Conservation (phyloP, 2,329 filamentous ascomycete genomes). For the Helotiales sp. region DNA sequence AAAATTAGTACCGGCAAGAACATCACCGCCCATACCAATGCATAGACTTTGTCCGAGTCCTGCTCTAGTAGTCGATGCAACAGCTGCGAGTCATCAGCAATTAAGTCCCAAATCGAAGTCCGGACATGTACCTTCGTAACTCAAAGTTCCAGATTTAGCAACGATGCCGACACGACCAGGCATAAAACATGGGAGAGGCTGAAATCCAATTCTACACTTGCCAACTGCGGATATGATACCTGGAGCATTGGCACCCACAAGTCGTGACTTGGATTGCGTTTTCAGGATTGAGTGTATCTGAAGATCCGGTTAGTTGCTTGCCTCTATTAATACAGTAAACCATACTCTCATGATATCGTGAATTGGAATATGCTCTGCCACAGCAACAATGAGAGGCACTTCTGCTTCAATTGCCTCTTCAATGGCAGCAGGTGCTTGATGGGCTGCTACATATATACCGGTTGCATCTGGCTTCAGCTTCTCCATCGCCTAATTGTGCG, state of each 20-base stretch:
- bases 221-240: constrained; percentile 76
- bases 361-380: constrained; percentile 76
- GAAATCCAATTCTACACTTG: constrained; percentile 74
- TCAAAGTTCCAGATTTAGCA: constrained; percentile 75
- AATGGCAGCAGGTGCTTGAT: constrained; percentile 73
- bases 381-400: constrained; percentile 75
- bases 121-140: constrained; percentile 60
- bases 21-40: constrained; percentile 76
- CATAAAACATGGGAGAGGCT: constrained; percentile 74
- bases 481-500: constrained; percentile 62
- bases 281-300: constrained; percentile 71
- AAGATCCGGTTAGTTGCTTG: background rate
- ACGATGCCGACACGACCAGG: constrained; percentile 72
- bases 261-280: constrained; percentile 69
- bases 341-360: constrained; percentile 72
- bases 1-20: constrained; percentile 75
- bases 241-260: constrained; percentile 75
- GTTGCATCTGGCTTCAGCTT: constrained; percentile 76
- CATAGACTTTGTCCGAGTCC: constrained; percentile 74
- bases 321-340: background rate
- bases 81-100: constrained; percentile 50
- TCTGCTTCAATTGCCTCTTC: constrained; percentile 80
- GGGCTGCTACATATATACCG: constrained; percentile 79
- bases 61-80: constrained; percentile 70
- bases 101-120: background rate